Evolutionary conservation across 495 filamentous ascomycete species (phyloP).

Genomic region (Achaetomiella virescens): DNA sequence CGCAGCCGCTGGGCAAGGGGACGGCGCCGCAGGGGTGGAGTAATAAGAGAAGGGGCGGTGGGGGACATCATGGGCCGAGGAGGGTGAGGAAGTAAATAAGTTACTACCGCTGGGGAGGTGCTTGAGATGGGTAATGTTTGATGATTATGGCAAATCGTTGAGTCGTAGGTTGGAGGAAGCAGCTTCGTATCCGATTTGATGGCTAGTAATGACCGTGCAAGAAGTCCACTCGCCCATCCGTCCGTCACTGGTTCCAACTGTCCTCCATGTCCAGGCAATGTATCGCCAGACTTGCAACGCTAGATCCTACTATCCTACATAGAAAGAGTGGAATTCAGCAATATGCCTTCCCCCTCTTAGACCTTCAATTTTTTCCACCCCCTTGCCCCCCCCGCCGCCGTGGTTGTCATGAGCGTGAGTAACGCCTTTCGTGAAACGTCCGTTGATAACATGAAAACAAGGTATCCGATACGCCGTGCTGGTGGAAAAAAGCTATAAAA

Average conservation of each 20-base stretch:
- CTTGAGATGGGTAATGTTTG: not conserved
- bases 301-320: slow-evolving; percentile 2
- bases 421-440: slow-evolving; percentile 3
- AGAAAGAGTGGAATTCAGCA: slow-evolving; percentile 15
- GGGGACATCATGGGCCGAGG: not conserved
- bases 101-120: not conserved
- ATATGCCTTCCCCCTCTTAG: not conserved
- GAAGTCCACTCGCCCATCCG: not conserved
- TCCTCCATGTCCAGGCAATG: too few relatives aligned
- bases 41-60: not conserved
- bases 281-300: not conserved
- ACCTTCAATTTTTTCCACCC: not conserved
- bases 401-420: slow-evolving; percentile 11
- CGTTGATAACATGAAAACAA: not conserved
- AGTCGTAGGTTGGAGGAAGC: not conserved
- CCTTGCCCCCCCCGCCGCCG: not conserved
- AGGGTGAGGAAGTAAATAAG: not conserved
- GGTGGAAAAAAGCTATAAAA: slow-evolving; percentile 1
- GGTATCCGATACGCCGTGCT: slow-evolving; percentile 11
- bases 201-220: slow-evolving; percentile 2
- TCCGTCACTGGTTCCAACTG: not conserved
- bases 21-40: slow-evolving; percentile 30
- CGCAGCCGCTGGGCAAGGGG: slow-evolving; percentile 21
- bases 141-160: not conserved
- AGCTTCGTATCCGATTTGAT: not conserved